Base-by-base conservation (phyloP, 352 stramenopile species). In the Globisporangium acanthophoron region DNA sequence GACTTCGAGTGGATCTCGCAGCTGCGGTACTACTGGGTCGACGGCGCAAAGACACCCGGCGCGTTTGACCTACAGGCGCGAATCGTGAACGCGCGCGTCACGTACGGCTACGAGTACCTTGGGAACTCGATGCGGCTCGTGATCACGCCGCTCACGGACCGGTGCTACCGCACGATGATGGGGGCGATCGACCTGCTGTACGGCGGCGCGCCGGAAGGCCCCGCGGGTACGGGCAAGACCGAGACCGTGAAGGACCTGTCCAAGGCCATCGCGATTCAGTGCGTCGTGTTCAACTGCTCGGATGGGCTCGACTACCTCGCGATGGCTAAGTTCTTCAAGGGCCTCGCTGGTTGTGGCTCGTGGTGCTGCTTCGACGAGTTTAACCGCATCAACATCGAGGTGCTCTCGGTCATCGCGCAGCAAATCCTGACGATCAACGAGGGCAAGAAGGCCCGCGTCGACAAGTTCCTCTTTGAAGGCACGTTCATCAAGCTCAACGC, bases 251-350 rank as follows among this genome's bases (percentile, higher is more conserved):
- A 98, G 62, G 92, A 98, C 73, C 49, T 98, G 16, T 93, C 81
- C n/a, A 98, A 98, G 55, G 92, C 91, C 1, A 96, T 98, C 29
- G 92, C 91, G 20, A 97, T 97, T 55, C 94, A 98, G 69, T 98
- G 94, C 55, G 93, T 98, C 16, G 93, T 98, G 12, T 97, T 96
- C 62, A 98, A 98, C 66, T 98, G 93, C 68, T 97, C 90, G 0
- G 80, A 91, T 15, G 87, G 87, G 2, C 66, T 98, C 2, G 90
- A 97, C 56, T 98, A 98, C 69, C 61, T 96, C 52, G 93, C 92
- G 18, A 98, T 97, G 92, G 93, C 86, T 33, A 98, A 98, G 61
- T 97, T 98, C 70, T 98, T 98, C 68, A 98, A 98, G 60, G 93
- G 93, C 0, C 74, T 98, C 7, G 92, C 92, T 6, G 87, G 83